These are phyloP conservation scores for Penicillium cataractarum DNA, from an alignment of 495 filamentous ascomycete species.

Conservation along the genomic window DNA sequence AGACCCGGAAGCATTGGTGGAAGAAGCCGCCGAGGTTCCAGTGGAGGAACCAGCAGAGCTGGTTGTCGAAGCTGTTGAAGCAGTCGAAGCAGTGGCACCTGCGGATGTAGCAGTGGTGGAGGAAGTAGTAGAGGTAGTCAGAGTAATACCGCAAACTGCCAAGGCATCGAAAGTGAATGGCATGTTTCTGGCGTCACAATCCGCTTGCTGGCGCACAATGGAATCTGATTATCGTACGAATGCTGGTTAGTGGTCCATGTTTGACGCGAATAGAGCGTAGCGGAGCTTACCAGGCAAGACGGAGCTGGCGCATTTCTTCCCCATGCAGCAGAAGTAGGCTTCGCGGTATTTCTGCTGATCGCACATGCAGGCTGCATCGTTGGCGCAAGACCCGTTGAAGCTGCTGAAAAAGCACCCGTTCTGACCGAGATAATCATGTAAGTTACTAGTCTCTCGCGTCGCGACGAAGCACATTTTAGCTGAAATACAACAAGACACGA, in stretches of 20 bases:
- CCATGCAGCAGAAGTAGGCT: constrained; percentile 9
- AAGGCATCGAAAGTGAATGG: constrained; percentile 5
- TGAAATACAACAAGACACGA: background rate
- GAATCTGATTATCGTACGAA: background rate
- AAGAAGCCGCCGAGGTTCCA: background rate
- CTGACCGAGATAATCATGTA: background rate
- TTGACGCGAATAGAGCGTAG: background rate
- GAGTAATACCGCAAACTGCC: constrained; percentile 5
- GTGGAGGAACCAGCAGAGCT: background rate
- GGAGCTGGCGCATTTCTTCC: constrained; percentile 2
- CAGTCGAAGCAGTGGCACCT: background rate
- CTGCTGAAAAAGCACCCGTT: constrained; percentile 5
- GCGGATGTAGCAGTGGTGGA: background rate
- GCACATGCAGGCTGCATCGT: constrained; percentile 12
- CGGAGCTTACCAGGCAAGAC: constrained; percentile 7
- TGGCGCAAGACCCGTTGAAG: constrained; percentile 10
- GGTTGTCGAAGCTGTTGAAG: background rate
- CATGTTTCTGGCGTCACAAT: constrained; percentile 10
- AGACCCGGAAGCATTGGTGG: background rate
- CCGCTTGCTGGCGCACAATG: background rate
- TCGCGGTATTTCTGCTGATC: constrained; percentile 11
- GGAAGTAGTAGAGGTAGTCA: constrained; percentile 1
- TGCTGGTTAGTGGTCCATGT: background rate
- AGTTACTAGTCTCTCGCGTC: background rate
- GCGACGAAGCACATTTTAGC: background rate